Evolutionary conservation across 495 filamentous ascomycete genomes (phyloP).

Genomic region (Neurospora cerealis): DNA sequence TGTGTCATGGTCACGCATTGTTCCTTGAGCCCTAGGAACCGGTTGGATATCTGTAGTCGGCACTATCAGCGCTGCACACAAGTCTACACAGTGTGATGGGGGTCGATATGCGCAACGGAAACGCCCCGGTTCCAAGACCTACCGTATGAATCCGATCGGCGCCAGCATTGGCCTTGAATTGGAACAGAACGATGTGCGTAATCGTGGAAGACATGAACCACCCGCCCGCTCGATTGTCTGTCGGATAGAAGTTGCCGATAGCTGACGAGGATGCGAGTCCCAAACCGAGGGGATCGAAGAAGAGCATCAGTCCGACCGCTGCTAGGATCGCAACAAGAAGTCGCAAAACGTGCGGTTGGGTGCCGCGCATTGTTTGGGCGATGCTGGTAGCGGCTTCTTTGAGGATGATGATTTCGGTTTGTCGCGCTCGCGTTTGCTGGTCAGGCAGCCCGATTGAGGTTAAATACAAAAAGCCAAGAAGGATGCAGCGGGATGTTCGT

Average conservation of each 20-base stretch:
- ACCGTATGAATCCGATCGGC: conserved; percentile 40
- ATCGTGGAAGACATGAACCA: conserved; percentile 12
- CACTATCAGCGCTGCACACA: background rate
- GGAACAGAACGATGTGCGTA: conserved; percentile 52
- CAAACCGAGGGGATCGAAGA: conserved; percentile 14
- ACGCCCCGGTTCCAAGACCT: conserved; percentile 7
- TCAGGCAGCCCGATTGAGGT: background rate
- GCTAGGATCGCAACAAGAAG: conserved; percentile 1
- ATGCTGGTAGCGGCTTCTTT: too few relatives aligned
- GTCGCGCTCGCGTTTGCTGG: background rate
- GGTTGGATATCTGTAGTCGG: conserved; percentile 11
- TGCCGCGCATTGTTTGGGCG: conserved; percentile 5
- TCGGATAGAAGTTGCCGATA: background rate
- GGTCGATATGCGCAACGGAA: background rate
- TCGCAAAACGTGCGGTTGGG: conserved; percentile 5
- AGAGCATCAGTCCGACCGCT: conserved; percentile 6
- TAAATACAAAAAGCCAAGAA: background rate
- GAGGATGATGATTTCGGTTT: background rate
- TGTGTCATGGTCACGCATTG: conserved; percentile 38
- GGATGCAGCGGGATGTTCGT: background rate
- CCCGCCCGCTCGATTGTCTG: background rate
- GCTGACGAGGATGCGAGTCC: conserved; percentile 5
- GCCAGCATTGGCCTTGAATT: conserved; percentile 41
- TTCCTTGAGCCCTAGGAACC: conserved; percentile 27
- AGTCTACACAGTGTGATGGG: background rate